A percentile compares a stretch with the other conserved stretches of the same genome.
phyloP scores from a whole-genome alignment of 495 filamentous ascomycete genomes.

The Aeminium ludgeri region DNA sequence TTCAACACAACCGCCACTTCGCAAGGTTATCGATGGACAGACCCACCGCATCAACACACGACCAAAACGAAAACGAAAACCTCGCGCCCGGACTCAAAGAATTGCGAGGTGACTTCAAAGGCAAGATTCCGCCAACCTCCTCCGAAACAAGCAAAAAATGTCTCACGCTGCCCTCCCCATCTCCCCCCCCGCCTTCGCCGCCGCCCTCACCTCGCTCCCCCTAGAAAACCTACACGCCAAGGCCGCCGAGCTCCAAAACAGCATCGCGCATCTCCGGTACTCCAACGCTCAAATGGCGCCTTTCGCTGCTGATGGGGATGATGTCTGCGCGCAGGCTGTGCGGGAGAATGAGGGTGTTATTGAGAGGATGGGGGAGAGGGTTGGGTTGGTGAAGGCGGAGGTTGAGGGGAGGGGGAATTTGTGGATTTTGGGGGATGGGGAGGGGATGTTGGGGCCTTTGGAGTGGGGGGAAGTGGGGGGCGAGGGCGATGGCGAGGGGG shows the following conservation, averaged over 20 bases:
- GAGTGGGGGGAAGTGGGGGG: conserved; percentile 15
- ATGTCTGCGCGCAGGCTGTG: conserved; percentile 51
- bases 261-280: conserved; percentile 60
- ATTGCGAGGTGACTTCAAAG: conserved; percentile 1
- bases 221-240: conserved; percentile 59
- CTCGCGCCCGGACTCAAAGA: too few species aligned
- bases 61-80: too few species aligned
- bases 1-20: too few species aligned
- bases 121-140: background rate
- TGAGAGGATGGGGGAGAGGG: conserved; percentile 51
- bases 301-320: conserved; percentile 44
- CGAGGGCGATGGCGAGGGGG: conserved; percentile 9
- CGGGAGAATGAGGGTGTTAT: conserved; percentile 64
- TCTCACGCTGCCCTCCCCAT: conserved; percentile 35
- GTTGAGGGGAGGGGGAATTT: conserved; percentile 55
- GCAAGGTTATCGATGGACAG: background rate
- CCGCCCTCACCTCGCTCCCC: conserved; percentile 56
- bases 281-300: conserved; percentile 52
- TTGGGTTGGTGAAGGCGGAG: conserved; percentile 51
- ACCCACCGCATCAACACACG: background rate
- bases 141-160: background rate
- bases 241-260: conserved; percentile 66
- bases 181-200: conserved; percentile 44
- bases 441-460: too few species aligned
- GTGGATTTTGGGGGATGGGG: conserved; percentile 42